Base-by-base conservation (phyloP, 2,329 filamentous ascomycete genomes). In the Corynespora cassiicola region DNA sequence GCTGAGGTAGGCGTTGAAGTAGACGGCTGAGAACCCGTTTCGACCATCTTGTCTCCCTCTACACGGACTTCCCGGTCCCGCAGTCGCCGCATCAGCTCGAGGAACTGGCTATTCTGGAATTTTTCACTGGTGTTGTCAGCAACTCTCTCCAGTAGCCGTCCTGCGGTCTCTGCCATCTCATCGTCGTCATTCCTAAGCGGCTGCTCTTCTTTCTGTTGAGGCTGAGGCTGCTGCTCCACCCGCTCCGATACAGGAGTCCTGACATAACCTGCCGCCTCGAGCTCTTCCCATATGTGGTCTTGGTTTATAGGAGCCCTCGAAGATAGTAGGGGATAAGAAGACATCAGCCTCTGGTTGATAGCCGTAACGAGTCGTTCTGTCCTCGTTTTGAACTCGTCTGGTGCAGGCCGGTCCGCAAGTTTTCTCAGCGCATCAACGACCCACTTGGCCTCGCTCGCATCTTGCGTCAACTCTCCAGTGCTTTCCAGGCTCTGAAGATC, bases 101-200 rank as follows among this genome's bases (percentile, higher is more conserved):
- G 70, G 58, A 95, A 95, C 42, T 81, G 81, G 51, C 87, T 91
- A 58, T 90, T 82, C 54, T 84, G 81, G 66, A 94, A 94, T 60
- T 92, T 92, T 30, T 82, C 72, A 38, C 79, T 85, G 41, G 81
- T 78, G 52, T 92, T 85, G 53, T 84, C 75, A 14, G 80, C 76
- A 9, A 95, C 80, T 23, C 81, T 84, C 36, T 85, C 76, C 5
- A 94, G 74, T 4, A 95, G 75, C 42, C 85, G 76, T 11, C 81
- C 83, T 5, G 89, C 89, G 2, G 87, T 90, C 25, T 76, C 75
- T 14, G 87, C 84, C 18, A 94, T 77, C 28, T 87, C 87, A 47
- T 89, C 82, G 16, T 82, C 76, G 34, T 85, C 77, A 15, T 68
- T 37, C 7, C 51, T 54, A 6, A 20, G 38, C 17, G 46, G 50